A percentile compares a stretch with the other conserved stretches of the same genome.
Conservation (phyloP, 768 basidiomycete species). For the Galerina sulciceps region DNA sequence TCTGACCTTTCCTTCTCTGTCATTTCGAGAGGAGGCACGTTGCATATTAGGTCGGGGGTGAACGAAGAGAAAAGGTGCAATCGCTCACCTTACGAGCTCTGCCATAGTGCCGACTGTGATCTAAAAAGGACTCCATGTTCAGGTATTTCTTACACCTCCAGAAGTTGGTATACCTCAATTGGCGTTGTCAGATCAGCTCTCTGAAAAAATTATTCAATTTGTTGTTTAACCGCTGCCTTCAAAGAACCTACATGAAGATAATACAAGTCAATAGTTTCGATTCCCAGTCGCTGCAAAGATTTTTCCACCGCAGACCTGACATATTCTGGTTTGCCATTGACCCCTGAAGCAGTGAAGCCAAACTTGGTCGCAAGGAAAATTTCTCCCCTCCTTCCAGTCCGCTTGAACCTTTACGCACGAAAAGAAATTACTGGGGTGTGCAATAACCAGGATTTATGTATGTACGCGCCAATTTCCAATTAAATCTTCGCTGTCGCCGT, state of each 20-base stretch:
- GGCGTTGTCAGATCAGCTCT: constrained; percentile 45
- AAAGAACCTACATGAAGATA: constrained; percentile 44
- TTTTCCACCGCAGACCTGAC: constrained; percentile 38
- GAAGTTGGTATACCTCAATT: constrained; percentile 40
- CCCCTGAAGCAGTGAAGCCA: constrained; percentile 22
- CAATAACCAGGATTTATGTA: too few species aligned
- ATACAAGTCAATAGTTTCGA: constrained; percentile 47
- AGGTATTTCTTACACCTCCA: neutral
- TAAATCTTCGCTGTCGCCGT: constrained; percentile 47
- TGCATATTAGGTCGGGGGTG: too few species aligned
- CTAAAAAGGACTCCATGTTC: constrained; percentile 10
- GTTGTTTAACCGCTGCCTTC: neutral
- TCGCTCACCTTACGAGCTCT: constrained; percentile 51
- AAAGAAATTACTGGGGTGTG: too few species aligned
- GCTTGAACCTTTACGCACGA: constrained; percentile 44
- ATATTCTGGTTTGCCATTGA: constrained; percentile 39
- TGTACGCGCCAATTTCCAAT: constrained; percentile 43
- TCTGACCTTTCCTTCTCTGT: constrained; percentile 45
- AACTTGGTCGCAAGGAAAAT: constrained; percentile 69
- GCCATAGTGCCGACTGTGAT: constrained; percentile 51
- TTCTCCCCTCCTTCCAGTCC: constrained; percentile 51
- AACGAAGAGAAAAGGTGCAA: neutral
- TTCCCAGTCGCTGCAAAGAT: constrained; percentile 46
- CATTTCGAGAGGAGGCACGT: neutral
- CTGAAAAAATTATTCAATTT: constrained; percentile 8